Evolutionary conservation across 2,329 filamentous ascomycete genomes (phyloP).

Genomic region (Emergomyces pasteurianus): DNA sequence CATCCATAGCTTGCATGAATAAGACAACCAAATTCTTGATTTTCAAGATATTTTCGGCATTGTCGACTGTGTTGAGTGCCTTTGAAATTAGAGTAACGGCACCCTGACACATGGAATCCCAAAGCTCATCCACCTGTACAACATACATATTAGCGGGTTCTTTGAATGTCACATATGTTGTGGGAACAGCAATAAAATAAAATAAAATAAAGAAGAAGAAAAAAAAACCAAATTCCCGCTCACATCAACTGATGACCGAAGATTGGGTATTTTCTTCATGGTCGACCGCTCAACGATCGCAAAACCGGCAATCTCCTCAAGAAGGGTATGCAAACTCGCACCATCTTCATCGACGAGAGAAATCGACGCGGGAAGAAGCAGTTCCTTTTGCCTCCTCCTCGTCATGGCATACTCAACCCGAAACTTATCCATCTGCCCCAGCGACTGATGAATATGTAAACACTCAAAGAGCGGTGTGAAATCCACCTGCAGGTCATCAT

Average conservation of each 20-base stretch:
- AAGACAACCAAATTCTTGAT: conserved; percentile 87
- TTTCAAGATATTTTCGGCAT: conserved; percentile 82
- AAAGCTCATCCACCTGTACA: conserved; percentile 81
- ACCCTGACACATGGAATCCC: conserved; percentile 94
- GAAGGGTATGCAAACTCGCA: conserved; percentile 70
- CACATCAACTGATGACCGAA: conserved; percentile 74
- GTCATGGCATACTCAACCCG: conserved; percentile 85
- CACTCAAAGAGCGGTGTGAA: conserved; percentile 93
- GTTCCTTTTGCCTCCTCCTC: conserved; percentile 78
- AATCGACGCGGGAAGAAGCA: conserved; percentile 66
- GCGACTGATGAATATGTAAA: conserved; percentile 87
- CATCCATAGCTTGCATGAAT: conserved; percentile 98
- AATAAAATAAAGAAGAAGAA: too few relatives aligned
- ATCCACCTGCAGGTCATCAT: conserved; percentile 88
- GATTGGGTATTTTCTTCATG: conserved; percentile 70
- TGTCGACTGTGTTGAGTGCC: conserved; percentile 65
- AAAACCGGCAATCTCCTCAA: conserved; percentile 92
- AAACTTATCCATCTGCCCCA: conserved; percentile 87
- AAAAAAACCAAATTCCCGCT: conserved; percentile 17
- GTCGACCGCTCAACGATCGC: conserved; percentile 93
- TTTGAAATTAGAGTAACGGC: conserved; percentile 72
- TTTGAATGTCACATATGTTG: background rate
- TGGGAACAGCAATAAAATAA: too few relatives aligned
- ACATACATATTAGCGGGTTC: conserved; percentile 9
- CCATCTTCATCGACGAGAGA: conserved; percentile 73